phyloP scores from a whole-genome alignment of 106 monocot species.

The Dendrobium catenatum region DNA sequence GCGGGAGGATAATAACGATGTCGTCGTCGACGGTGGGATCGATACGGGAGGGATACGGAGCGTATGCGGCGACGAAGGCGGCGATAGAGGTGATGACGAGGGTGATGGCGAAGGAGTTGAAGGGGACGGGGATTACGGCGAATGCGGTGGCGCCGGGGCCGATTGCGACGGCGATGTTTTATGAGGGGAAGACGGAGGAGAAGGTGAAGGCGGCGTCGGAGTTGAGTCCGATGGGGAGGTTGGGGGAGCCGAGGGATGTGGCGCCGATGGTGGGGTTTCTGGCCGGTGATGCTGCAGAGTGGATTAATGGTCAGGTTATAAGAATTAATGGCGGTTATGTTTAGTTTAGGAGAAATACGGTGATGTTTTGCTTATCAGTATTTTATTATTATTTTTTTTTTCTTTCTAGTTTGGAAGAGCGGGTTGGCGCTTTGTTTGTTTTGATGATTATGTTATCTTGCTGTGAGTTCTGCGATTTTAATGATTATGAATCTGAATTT shows the following conservation, averaged over 20 bases:
- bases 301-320: slow-evolving; percentile 27
- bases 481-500: too few relatives aligned
- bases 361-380: too few relatives aligned
- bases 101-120: slow-evolving; percentile 26
- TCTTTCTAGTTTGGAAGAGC: too few relatives aligned
- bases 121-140: slow-evolving; percentile 17
- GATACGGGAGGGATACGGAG: slow-evolving; percentile 13
- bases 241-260: slow-evolving; percentile 24
- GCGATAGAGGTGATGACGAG: slow-evolving; percentile 19
- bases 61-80: slow-evolving; percentile 14
- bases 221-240: slow-evolving; percentile 15
- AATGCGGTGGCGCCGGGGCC: slow-evolving; percentile 25
- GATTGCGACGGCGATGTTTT: slow-evolving; percentile 19
- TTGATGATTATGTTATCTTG: too few relatives aligned
- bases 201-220: slow-evolving; percentile 3
- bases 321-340: slow-evolving; percentile 20
- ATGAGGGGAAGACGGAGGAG: slow-evolving; percentile 24
- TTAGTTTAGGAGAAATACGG: background rate
- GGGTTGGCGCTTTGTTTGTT: too few relatives aligned
- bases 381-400: too few relatives aligned
- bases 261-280: slow-evolving; percentile 20
- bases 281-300: slow-evolving; percentile 16
- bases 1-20: slow-evolving; percentile 18
- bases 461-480: too few relatives aligned
- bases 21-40: slow-evolving; percentile 23